A percentile compares a stretch with the other conserved stretches of the same genome.
phyloP scores from a whole-genome alignment of 768 basidiomycete genomes.

The Xerocomus spinulosus region DNA sequence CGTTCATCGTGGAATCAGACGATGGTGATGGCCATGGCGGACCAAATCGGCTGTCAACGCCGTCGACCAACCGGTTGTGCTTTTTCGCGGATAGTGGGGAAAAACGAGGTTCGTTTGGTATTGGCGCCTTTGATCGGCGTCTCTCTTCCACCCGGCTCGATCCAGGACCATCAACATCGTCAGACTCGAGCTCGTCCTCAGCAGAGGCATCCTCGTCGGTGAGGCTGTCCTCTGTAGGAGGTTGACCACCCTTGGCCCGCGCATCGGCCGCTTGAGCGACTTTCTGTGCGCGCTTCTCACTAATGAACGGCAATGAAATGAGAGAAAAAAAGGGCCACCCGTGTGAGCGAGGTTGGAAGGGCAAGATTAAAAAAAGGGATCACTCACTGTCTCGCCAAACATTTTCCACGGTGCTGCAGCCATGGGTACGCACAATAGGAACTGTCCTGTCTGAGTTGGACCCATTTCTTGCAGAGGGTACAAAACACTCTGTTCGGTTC shows the following conservation, averaged over 20 bases:
- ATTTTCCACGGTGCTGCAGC: slow-evolving; percentile 74
- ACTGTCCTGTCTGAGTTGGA: slow-evolving; percentile 73
- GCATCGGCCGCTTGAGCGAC: slow-evolving; percentile 48
- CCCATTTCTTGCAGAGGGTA: slow-evolving; percentile 74
- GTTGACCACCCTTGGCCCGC: slow-evolving; percentile 34
- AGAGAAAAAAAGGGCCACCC: not conserved
- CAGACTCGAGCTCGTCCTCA: slow-evolving; percentile 36
- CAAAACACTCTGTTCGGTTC: slow-evolving; percentile 76
- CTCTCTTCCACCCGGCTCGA: slow-evolving; percentile 20
- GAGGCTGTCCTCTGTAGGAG: slow-evolving; percentile 23
- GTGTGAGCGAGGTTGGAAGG: slow-evolving; percentile 7
- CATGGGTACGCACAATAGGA: slow-evolving; percentile 80
- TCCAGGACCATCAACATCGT: slow-evolving; percentile 28
- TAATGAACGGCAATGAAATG: slow-evolving; percentile 18
- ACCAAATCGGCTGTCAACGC: slow-evolving; percentile 14
- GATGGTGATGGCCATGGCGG: slow-evolving; percentile 21
- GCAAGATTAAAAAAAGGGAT: not conserved
- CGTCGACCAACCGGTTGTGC: slow-evolving; percentile 15
- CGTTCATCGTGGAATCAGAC: slow-evolving; percentile 11
- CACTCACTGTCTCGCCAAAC: slow-evolving; percentile 65
- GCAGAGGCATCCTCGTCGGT: slow-evolving; percentile 30
- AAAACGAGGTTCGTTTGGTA: slow-evolving; percentile 17
- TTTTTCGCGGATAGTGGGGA: slow-evolving; percentile 23
- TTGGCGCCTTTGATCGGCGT: slow-evolving; percentile 21
- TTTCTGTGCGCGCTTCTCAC: slow-evolving; percentile 55